Base-by-base conservation (phyloP, 805 yeast species). In the Monosporozyma unispora region DNA sequence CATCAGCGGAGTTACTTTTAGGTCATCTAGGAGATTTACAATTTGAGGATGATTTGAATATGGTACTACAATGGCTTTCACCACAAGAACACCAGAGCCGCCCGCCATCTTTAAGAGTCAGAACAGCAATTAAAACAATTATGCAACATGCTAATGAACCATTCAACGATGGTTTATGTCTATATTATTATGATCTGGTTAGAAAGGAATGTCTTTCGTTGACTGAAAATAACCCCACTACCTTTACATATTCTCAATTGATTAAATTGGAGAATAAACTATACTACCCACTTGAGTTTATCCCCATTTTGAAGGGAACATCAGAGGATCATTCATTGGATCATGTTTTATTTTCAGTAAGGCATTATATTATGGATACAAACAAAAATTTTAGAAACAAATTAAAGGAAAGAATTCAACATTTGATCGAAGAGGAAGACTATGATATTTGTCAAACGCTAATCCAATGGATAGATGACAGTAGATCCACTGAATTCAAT, bases 31-130 rank as follows among this genome's bases (percentile, higher is more conserved):
- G 31, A 9, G 25, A 18, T 21, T 27, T 33, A 18, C 49, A 46
- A 10, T 22, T 40, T 21, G 44, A 46, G 8, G 66, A 62, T 46
- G 66, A 61, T 22, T 39, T 62, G 12, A 59, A 59, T 18, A 48
- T 55, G 2, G 35, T 62, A 27, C 48, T 61, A 12, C 48, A 51
- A 11, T 62, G 67, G 67, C 25, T 62, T 21, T 54, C 56, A 33
- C 63, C 64, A 18, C 51, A 54, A 27, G 64, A 58, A 44, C 64
- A 62, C 48, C 60, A 55, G 29, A 48, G 51, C 38, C 56, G 55
- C 16, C 66, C 66, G 25, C 67, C 67, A 2, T 54, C 64, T 3
- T 44, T 62, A 43, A 46, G 61, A 42, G 25, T 58, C 21, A 57
- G 53, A 40, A 52, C 54, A 23, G 35, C 56, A 6, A 57, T 57